A percentile compares a stretch with the other conserved stretches of the same genome.
Evolutionary conservation across 192 early-diverging fungal genomes (phyloP).

Genomic region (Pecoramyces ruminantium): DNA sequence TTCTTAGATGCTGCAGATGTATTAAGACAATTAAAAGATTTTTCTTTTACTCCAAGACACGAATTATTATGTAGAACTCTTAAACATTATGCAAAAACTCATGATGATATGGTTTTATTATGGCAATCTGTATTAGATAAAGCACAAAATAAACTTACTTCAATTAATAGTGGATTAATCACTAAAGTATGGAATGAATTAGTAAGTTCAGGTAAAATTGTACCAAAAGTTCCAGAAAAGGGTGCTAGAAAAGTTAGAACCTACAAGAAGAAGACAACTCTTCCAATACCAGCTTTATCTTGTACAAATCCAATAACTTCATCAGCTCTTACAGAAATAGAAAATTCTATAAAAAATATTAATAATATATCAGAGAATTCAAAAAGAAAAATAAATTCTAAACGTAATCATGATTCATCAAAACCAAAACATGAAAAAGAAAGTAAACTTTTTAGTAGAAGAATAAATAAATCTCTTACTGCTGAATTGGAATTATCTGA

Average conservation of each 20-base stretch:
- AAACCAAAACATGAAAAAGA: not conserved
- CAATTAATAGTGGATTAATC: not conserved
- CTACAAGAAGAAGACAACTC: not conserved
- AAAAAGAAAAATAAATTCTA: not conserved
- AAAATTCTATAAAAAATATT: not conserved
- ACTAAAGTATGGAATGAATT: not conserved
- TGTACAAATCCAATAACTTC: not conserved
- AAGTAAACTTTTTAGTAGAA: not conserved
- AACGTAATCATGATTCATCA: not conserved
- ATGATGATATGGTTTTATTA: not conserved
- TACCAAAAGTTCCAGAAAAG: not conserved
- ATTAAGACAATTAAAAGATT: not conserved
- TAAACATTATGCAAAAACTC: not conserved
- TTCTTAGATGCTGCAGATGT: not conserved
- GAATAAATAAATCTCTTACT: not conserved
- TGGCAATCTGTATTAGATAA: not conserved
- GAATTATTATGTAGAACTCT: not conserved
- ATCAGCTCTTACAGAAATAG: not conserved
- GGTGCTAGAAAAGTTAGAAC: not conserved
- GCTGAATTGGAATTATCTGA: not conserved
- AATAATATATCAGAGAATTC: not conserved
- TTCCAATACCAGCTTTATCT: not conserved
- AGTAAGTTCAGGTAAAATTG: not conserved
- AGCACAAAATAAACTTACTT: not conserved
- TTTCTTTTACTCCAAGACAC: not conserved